Percentiles rank a stretch among this genome's conserved stretches.
Evolutionary conservation across 2,329 filamentous ascomycete genomes (phyloP).

Genomic region (Colletotrichum filicis): DNA sequence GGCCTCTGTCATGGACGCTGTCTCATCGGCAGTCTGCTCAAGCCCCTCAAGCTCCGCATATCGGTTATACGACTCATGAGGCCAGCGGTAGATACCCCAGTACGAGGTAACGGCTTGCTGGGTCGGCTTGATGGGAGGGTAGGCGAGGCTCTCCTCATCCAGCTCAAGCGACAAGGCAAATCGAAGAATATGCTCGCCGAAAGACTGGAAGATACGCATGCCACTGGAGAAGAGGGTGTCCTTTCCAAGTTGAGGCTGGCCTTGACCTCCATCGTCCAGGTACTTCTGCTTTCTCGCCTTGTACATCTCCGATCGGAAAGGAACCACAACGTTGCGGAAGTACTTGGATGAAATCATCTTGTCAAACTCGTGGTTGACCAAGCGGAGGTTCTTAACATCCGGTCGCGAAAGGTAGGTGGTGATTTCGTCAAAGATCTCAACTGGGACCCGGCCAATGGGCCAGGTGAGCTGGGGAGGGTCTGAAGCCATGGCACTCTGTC

Average conservation of each 20-base stretch:
- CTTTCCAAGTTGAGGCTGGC: slow-evolving; percentile 36
- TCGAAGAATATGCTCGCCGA: slow-evolving; percentile 68
- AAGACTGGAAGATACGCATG: slow-evolving; percentile 70
- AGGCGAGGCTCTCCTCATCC: slow-evolving; percentile 60
- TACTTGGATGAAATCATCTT: slow-evolving; percentile 65
- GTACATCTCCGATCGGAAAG: slow-evolving; percentile 73
- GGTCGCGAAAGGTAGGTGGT: slow-evolving; percentile 64
- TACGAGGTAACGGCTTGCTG: slow-evolving; percentile 66
- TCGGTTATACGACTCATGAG: slow-evolving; percentile 66
- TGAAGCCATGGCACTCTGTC: slow-evolving; percentile 18
- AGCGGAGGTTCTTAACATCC: slow-evolving; percentile 69
- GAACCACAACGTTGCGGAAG: slow-evolving; percentile 72
- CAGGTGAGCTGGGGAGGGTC: slow-evolving; percentile 37
- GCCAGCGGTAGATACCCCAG: slow-evolving; percentile 76
- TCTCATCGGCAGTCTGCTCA: slow-evolving; percentile 73
- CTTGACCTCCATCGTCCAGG: background rate
- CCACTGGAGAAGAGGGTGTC: slow-evolving; percentile 54
- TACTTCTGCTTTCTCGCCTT: slow-evolving; percentile 43
- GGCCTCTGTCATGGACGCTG: slow-evolving; percentile 68
- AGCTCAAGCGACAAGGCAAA: slow-evolving; percentile 78
- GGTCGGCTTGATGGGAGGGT: slow-evolving; percentile 66
- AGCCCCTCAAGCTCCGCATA: slow-evolving; percentile 69
- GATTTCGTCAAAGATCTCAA: slow-evolving; percentile 72
- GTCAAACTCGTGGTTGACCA: slow-evolving; percentile 70
- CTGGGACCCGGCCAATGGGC: slow-evolving; percentile 58